Base-by-base conservation (phyloP, 176 grass and related monocot species). In the Musa itinerans region DNA sequence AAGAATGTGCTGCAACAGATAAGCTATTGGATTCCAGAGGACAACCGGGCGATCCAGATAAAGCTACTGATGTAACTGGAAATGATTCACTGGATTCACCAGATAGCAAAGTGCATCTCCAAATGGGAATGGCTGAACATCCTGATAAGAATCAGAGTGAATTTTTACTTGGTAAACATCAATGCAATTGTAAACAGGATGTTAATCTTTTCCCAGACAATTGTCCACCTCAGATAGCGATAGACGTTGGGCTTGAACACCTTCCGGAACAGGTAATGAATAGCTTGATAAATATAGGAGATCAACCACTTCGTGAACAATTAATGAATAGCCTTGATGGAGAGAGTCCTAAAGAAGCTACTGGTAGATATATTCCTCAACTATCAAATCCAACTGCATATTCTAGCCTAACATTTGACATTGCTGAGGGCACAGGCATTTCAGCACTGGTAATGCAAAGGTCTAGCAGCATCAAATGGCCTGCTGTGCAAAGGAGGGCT, bases 361-460 rank as follows among this genome's bases (percentile, higher is more conserved):
- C 34, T 43, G 34, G 34, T 43, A 43, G 34, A 6, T 43, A 80
- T 77, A 75, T 80, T 76, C 84, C 48, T 72, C 71, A 71, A 76
- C 83, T 86, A 85, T 65, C 77, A 80, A 68, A 54, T 61, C 74
- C 72, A 83, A 54, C 29, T 56, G 64, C 12, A 21, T 51, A 63
- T 81, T 51, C 67, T 58, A 80, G 62, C 19, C 70, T 72, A 57
- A 79, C 72, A 50, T 52, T 74, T 78, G 87, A 83, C 69, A 79
- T 75, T 81, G 49, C 68, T 63, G 88, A 95, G 72, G 86, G 63
- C 19, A 73, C 83, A 76, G 86, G 81, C 68, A 92, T 92, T 76
- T 96, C 92, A 34, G 67, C 87, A 73, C 80, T 96, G 34, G 34
- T 43, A 43, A 43, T 43, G 34, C 34, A 6, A 43, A 43, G 34